Evolutionary conservation across 2,329 filamentous ascomycete species (phyloP).

Genomic region (Hawksworthiomyces lignivorus): DNA sequence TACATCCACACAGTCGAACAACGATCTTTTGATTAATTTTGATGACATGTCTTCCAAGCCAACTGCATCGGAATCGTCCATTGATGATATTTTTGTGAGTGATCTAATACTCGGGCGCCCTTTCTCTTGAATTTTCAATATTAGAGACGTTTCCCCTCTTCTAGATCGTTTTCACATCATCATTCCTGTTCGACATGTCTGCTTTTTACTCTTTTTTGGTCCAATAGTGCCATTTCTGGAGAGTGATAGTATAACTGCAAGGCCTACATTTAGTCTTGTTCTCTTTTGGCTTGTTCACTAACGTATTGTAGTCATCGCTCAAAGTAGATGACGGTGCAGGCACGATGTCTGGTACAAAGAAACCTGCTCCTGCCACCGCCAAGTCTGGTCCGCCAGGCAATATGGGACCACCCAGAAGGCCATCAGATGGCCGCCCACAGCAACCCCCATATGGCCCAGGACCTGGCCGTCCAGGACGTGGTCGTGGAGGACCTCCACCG

Average conservation of each 20-base stretch:
- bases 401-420: conserved; percentile 10
- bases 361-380: neutral
- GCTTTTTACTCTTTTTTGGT: conserved; percentile 22
- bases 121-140: no score
- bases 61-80: conserved; percentile 47
- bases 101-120: no score
- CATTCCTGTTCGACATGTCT: conserved; percentile 4
- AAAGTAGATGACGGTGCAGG: conserved; percentile 60
- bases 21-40: conserved; percentile 30
- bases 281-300: neutral
- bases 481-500: conserved; percentile 31
- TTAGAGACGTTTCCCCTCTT: neutral
- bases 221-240: no score
- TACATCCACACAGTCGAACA: conserved; percentile 11
- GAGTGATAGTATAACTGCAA: no score
- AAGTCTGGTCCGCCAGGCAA: conserved; percentile 12
- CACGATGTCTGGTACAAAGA: conserved; percentile 14
- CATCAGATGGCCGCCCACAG: conserved; percentile 7
- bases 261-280: neutral
- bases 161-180: neutral
- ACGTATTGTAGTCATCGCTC: conserved; percentile 51
- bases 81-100: conserved; percentile 74
- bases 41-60: conserved; percentile 44
- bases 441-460: conserved; percentile 20
- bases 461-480: conserved; percentile 21